Evolutionary conservation across 2,329 filamentous ascomycete genomes (phyloP).

Genomic region (Paecilomyces variotii): DNA sequence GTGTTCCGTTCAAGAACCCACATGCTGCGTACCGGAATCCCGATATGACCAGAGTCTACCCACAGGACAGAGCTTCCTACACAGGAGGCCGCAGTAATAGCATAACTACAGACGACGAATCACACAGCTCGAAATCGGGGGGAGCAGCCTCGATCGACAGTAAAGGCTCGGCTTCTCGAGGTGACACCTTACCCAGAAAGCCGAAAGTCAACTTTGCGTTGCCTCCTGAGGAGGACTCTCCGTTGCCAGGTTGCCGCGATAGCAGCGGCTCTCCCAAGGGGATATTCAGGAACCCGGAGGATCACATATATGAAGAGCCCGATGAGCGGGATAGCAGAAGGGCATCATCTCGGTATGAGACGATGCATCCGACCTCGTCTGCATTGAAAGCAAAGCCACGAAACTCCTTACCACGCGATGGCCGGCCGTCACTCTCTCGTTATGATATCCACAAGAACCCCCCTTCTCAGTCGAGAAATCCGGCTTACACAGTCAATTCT

Average conservation of each 20-base stretch:
- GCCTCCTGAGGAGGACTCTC: conserved; percentile 17
- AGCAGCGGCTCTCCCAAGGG: conserved; percentile 37
- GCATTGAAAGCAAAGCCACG: conserved; percentile 53
- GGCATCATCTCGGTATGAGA: conserved; percentile 11
- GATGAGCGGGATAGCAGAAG: conserved; percentile 38
- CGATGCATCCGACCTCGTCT: conserved; percentile 27
- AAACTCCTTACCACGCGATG: conserved; percentile 50
- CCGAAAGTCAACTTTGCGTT: conserved; percentile 30
- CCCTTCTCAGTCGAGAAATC: conserved; percentile 72
- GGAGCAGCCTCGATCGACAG: conserved; percentile 4
- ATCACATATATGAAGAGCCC: conserved; percentile 78
- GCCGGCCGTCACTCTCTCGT: conserved; percentile 37
- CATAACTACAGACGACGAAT: conserved; percentile 4
- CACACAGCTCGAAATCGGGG: conserved; percentile 1
- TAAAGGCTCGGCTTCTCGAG: background rate
- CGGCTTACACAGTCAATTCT: conserved; percentile 66
- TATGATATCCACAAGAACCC: conserved; percentile 80
- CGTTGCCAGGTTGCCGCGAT: background rate
- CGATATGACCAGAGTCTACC: conserved; percentile 34
- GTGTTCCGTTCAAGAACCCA: conserved; percentile 41
- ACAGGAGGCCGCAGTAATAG: conserved; percentile 34
- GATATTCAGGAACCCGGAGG: conserved; percentile 52
- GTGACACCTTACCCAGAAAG: conserved; percentile 3
- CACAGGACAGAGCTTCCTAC: conserved; percentile 38
- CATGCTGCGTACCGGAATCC: conserved; percentile 40